Evolutionary conservation across 768 basidiomycete species (phyloP), one percentile per base, ranked within the genome.

Genomic region (Tylopilus rubrobrunneus): DNA sequence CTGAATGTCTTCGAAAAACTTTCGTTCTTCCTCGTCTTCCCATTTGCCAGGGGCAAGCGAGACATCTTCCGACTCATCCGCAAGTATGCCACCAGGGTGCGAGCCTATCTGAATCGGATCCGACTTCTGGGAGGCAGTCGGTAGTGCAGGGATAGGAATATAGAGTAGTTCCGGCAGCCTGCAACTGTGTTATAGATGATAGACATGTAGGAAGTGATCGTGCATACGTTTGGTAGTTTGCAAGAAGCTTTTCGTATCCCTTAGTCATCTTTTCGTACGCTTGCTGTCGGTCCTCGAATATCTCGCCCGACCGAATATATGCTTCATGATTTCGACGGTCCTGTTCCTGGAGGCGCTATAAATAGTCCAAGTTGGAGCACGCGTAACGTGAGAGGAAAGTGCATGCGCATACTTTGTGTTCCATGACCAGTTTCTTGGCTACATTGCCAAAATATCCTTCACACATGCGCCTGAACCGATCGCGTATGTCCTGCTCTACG

Each of bases 221-320:
- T 19, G 69, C 84, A 62, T 61, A 95, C 90, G 83, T 85, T 72
- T 97, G 92, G 53, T 94, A 95, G 63, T 85, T 93, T 15, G 86
- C 76, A 45, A 94, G 80, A 25, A 98, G 73, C 55, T 95, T 92
- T 72, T 99, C 97, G 62, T 98, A 98, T 43, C 85, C 81, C 71
- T 90, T 93, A 36, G 93, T 94, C 91, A 98, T 97, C 74, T 92
- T 94, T 75, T 99, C 97, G 67, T 99, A 99, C 10, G 91, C 93
- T 70, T 98, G 95, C 68, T 98, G 96, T 33, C 97, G 84, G 69
- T 99, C 97, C 66, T 99, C 97, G 61, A 99, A 99, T 57, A 99
- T 98, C 71, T 99, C 96, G 27, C 97, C 97, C 3, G 95, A 98
- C 31, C 95, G 92, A 60, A 99, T 98, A 67, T 99, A 99, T 53